Base-by-base conservation (phyloP, 306 rosid species). In the Vigna hirtella region DNA sequence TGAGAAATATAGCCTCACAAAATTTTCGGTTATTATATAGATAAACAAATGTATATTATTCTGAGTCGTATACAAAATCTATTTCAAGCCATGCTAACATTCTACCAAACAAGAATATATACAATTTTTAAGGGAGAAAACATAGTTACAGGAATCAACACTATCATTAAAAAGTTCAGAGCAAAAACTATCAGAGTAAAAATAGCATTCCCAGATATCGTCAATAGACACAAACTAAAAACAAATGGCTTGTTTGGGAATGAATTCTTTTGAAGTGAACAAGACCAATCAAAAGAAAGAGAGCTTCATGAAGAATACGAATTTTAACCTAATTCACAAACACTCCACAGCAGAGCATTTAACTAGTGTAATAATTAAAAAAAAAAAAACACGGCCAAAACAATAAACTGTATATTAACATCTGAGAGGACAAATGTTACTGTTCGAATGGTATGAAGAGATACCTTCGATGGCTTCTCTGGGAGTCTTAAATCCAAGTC, bases 401-500 rank as follows among this genome's bases (percentile, higher is more conserved):
- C 5, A 32, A 70, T 5, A 12, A 56, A 24, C 43, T 0, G 0
- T 3, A 63, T n/a, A 64, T 77, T 55, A 17, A 77, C 12, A 56
- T 7, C 22, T 10, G 12, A 26, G 1, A 64, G 2, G 9, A 49
- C 22, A 65, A 16, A 53, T 6, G 73, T 38, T 13, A 0, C 9
- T 5, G 0, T 30, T 30, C 45, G 3, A 30, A 12, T 1, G 18
- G 0, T 13, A n/a, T 15, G 12, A 24, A 14, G 15, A 24, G 2
- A 34, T 22, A 88, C 93, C 98, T 63, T 93, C 93, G 64, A 79
- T 88, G 38, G 98, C 97, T 2, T 93, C 98, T 32, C 87, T 87
- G 14, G 98, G 98, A 9, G 93, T 93, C 93, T 93, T 93, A 63
- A 91, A 93, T 53, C 96, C 91, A 66, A 93, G 89, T 1, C 98